These are phyloP conservation scores for Actinomucor elegans DNA, from an alignment of 371 early-diverging fungal genomes.

Conservation along the genomic window DNA sequence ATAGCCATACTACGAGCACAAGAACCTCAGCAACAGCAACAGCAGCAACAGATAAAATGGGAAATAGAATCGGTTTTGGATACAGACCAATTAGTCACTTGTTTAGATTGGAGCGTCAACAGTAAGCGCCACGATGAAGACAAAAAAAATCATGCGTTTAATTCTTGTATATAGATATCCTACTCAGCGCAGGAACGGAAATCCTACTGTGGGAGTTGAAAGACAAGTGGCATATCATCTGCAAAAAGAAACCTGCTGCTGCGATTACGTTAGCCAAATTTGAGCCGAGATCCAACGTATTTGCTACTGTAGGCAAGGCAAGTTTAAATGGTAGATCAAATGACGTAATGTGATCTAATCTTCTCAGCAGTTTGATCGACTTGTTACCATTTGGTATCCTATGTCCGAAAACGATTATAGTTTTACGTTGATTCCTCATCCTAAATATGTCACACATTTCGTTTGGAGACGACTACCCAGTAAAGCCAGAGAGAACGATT, in stretches of 20 bases:
- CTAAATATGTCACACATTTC: constrained; percentile 62
- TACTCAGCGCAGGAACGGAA: constrained; percentile 38
- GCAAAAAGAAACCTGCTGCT: constrained; percentile 25
- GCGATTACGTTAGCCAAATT: constrained; percentile 50
- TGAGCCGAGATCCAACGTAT: constrained; percentile 66
- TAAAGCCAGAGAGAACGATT: constrained; percentile 24
- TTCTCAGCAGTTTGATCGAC: constrained; percentile 59
- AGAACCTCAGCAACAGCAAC: not conserved
- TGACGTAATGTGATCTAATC: no score
- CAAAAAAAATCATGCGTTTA: not conserved
- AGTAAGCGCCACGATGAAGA: constrained; percentile 22
- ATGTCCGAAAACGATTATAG: constrained; percentile 33
- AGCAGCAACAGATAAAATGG: constrained; percentile 15
- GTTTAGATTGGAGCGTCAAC: constrained; percentile 47
- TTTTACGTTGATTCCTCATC: constrained; percentile 74
- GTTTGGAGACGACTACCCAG: constrained; percentile 64
- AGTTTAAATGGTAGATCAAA: no score
- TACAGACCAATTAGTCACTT: constrained; percentile 12
- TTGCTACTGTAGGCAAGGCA: constrained; percentile 71
- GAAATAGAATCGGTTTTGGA: constrained; percentile 16
- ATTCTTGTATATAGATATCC: constrained; percentile 19
- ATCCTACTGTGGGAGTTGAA: constrained; percentile 29
- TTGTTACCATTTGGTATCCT: constrained; percentile 75
- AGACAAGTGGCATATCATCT: constrained; percentile 22
- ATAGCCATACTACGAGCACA: constrained; percentile 26